These are phyloP conservation scores for Bretschneidera sinensis DNA, from an alignment of 345 rosid genomes.

Conservation along the genomic window DNA sequence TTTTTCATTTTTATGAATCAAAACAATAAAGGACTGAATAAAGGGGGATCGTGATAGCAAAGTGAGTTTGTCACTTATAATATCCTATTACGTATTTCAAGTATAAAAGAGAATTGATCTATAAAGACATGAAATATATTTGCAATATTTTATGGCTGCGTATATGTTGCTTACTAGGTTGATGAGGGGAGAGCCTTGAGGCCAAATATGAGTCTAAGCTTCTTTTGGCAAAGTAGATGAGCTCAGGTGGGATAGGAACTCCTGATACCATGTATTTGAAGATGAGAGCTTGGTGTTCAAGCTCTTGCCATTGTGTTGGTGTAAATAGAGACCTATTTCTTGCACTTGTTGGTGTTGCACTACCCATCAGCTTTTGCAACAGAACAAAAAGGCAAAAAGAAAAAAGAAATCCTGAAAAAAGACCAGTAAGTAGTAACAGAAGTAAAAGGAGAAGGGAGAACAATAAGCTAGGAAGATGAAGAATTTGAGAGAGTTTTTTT, in stretches of 20 bases:
- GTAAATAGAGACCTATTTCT: conserved; percentile 64
- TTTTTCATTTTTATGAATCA: too few relatives aligned
- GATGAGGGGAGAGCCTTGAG: conserved; percentile 54
- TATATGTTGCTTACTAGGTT: conserved; percentile 42
- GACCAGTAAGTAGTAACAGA: conserved; percentile 2
- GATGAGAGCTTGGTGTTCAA: conserved; percentile 76
- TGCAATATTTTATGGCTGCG: neutral
- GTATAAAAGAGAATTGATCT: neutral
- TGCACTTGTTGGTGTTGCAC: too few relatives aligned
- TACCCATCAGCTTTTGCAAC: conserved; percentile 30
- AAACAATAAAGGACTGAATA: too few relatives aligned
- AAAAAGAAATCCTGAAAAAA: neutral
- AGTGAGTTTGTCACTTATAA: too few relatives aligned
- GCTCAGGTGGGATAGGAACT: conserved; percentile 75
- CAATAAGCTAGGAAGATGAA: conserved; percentile 4
- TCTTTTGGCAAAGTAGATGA: conserved; percentile 53
- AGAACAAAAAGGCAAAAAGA: neutral
- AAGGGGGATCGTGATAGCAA: too few relatives aligned
- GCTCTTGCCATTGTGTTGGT: conserved; percentile 74
- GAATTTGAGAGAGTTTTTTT: neutral
- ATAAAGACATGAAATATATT: neutral
- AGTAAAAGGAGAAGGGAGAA: too few relatives aligned
- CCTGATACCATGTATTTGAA: conserved; percentile 90
- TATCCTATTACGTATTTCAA: too few relatives aligned
- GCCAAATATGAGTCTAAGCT: conserved; percentile 59